Percentiles rank a stretch among this genome's conserved stretches.
These are phyloP conservation scores for Pyrrhoderma lamaoense DNA, from an alignment of 1,284 basidiomycete genomes.

Conservation along the genomic window DNA sequence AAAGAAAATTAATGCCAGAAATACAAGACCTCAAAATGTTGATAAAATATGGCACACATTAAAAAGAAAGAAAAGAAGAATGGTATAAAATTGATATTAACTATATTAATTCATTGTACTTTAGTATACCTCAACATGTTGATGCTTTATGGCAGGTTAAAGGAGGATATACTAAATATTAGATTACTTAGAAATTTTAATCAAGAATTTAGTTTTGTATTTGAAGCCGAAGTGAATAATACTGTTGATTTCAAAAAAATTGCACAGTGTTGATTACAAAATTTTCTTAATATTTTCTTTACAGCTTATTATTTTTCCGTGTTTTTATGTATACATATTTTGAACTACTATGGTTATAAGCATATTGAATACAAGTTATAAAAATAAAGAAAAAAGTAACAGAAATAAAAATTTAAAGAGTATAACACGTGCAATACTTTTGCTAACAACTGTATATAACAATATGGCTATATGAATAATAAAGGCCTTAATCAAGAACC, in stretches of 20 bases:
- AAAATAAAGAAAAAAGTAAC: not conserved
- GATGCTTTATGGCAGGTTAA: slow-evolving; percentile 19
- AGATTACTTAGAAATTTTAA: not conserved
- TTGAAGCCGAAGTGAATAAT: not conserved
- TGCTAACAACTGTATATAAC: not conserved
- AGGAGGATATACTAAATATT: slow-evolving; percentile 24
- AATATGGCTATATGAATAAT: no score
- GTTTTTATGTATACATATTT: not conserved
- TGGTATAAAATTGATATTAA: slow-evolving; percentile 19
- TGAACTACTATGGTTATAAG: no score
- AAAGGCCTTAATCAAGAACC: no score
- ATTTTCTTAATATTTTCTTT: not conserved
- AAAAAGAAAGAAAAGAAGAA: slow-evolving; percentile 23
- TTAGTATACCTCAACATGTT: slow-evolving; percentile 20
- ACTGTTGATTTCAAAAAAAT: not conserved
- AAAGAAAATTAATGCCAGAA: slow-evolving; percentile 16
- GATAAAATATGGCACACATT: slow-evolving; percentile 26
- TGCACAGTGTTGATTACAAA: not conserved
- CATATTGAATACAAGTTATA: not conserved
- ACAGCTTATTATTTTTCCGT: not conserved
- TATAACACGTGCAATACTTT: not conserved
- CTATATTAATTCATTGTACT: slow-evolving; percentile 20
- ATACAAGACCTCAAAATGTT: slow-evolving; percentile 21
- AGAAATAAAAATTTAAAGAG: not conserved
- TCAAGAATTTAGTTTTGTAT: not conserved